Evolutionary conservation across 805 yeast genomes (phyloP).

Genomic region (Blastobotrys chiropterorum): DNA sequence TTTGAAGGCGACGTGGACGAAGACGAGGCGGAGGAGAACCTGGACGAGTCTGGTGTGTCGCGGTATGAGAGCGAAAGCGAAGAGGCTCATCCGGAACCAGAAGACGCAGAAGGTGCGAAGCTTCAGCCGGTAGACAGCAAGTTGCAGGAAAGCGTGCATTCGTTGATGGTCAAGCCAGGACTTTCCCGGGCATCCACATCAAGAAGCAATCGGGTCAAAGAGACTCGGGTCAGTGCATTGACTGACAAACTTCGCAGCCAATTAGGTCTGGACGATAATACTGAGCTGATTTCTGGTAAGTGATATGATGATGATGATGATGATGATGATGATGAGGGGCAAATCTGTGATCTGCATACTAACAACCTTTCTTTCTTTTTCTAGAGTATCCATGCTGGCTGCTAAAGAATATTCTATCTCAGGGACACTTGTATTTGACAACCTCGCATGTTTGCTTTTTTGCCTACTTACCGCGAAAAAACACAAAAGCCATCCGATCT

Average conservation of each 20-base stretch:
- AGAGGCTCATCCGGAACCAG: too few relatives aligned
- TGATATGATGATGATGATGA: not conserved
- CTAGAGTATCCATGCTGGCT: constrained; percentile 70
- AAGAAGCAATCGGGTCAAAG: constrained; percentile 4
- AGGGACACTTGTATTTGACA: constrained; percentile 80
- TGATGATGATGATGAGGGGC: not conserved
- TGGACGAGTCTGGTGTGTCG: constrained; percentile 6
- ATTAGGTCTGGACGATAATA: constrained; percentile 19
- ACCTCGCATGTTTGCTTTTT: constrained; percentile 58
- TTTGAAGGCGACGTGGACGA: constrained; percentile 27
- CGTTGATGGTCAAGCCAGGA: too few relatives aligned
- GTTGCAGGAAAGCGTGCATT: too few relatives aligned
- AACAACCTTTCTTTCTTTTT: too few relatives aligned
- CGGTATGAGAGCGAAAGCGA: too few relatives aligned
- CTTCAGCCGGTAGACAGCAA: too few relatives aligned
- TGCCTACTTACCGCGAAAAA: constrained; percentile 64
- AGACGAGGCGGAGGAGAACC: constrained; percentile 19
- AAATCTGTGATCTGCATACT: not conserved
- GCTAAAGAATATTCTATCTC: constrained; percentile 71
- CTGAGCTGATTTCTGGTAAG: constrained; percentile 19
- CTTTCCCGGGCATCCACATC: too few relatives aligned
- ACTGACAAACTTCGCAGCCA: constrained; percentile 19
- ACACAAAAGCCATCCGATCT: constrained; percentile 39
- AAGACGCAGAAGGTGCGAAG: too few relatives aligned
- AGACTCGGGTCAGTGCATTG: constrained; percentile 17